Percentiles rank a stretch among this genome's conserved stretches.
These are phyloP conservation scores for Talinum fruticosum DNA, from an alignment of 148 eudicot species.

Conservation along the genomic window DNA sequence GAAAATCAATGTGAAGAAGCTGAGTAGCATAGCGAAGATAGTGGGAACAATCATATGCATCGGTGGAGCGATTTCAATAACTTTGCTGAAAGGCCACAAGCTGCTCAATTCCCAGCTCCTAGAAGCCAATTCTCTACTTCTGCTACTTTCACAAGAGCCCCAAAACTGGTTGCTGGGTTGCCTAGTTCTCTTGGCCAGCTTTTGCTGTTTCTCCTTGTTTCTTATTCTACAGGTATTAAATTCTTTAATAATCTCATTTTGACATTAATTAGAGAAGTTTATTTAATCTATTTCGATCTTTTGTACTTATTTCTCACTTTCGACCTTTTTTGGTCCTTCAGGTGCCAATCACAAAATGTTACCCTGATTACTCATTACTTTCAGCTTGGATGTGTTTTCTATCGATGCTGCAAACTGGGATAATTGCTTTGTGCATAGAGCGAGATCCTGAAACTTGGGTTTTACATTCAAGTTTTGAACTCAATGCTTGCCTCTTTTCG, in stretches of 20 bases:
- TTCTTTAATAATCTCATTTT: no score
- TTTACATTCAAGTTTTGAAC: slow-evolving; percentile 42
- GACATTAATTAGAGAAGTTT: no score
- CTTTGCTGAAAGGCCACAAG: slow-evolving; percentile 65
- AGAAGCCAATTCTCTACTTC: neutral
- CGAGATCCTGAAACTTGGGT: slow-evolving; percentile 46
- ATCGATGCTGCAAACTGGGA: no score
- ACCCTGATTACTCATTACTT: slow-evolving; percentile 54
- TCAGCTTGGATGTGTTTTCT: slow-evolving; percentile 75
- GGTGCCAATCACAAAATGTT: slow-evolving; percentile 46
- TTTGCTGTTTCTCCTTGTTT: slow-evolving; percentile 68
- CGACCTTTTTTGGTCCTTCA: no score
- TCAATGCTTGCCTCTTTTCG: slow-evolving; percentile 42
- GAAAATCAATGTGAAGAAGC: slow-evolving; percentile 45
- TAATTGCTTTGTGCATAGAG: slow-evolving; percentile 52
- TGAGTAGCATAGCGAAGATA: slow-evolving; percentile 66
- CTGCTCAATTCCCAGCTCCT: slow-evolving; percentile 50
- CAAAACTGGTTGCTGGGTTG: slow-evolving; percentile 66
- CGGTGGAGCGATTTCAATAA: slow-evolving; percentile 58
- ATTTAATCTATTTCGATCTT: no score
- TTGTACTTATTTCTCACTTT: no score
- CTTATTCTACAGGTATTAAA: slow-evolving; percentile 66
- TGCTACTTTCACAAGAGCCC: slow-evolving; percentile 12
- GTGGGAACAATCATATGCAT: slow-evolving; percentile 61
- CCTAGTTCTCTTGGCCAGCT: slow-evolving; percentile 51